These are phyloP conservation scores for Podospora australis DNA, from an alignment of 495 filamentous ascomycete genomes.

Conservation along the genomic window DNA sequence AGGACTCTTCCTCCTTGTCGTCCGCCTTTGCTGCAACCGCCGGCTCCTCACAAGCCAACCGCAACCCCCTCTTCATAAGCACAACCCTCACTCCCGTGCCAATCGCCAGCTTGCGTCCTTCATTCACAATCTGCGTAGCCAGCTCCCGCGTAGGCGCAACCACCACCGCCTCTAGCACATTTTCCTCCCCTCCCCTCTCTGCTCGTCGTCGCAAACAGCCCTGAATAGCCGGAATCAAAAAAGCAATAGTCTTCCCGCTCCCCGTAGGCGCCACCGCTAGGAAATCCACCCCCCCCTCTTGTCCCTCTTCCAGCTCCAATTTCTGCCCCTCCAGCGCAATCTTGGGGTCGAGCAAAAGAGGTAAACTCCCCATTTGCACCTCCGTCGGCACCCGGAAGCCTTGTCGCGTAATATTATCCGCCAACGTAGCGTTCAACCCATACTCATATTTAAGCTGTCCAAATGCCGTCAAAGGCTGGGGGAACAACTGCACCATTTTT, in stretches of 20 bases:
- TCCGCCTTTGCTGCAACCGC: conserved; percentile 25
- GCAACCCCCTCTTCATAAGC: conserved; percentile 80
- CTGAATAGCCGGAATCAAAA: conserved; percentile 80
- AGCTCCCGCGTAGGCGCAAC: conserved; percentile 91
- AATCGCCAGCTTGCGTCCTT: conserved; percentile 71
- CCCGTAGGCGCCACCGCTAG: conserved; percentile 88
- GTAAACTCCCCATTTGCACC: conserved; percentile 82
- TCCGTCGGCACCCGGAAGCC: conserved; percentile 85
- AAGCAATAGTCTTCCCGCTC: conserved; percentile 94
- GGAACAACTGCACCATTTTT: conserved; percentile 55
- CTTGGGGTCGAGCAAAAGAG: conserved; percentile 58
- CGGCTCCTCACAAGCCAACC: conserved; percentile 45
- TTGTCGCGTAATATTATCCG: conserved; percentile 72
- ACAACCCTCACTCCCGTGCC: conserved; percentile 76
- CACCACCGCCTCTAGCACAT: conserved; percentile 61
- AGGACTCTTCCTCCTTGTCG: conserved; percentile 29
- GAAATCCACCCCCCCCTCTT: conserved; percentile 53
- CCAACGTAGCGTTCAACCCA: conserved; percentile 61
- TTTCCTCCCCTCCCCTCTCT: conserved; percentile 24
- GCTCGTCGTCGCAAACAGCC: conserved; percentile 51
- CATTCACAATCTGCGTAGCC: conserved; percentile 85
- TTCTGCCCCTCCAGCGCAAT: conserved; percentile 29
- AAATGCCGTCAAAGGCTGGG: conserved; percentile 75
- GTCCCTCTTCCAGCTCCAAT: conserved; percentile 17
- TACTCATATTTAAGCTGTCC: conserved; percentile 62